Percentiles rank a stretch among this genome's conserved stretches.
Conservation (phyloP, 169 alveolate species). For the Babesia gibsoni region DNA sequence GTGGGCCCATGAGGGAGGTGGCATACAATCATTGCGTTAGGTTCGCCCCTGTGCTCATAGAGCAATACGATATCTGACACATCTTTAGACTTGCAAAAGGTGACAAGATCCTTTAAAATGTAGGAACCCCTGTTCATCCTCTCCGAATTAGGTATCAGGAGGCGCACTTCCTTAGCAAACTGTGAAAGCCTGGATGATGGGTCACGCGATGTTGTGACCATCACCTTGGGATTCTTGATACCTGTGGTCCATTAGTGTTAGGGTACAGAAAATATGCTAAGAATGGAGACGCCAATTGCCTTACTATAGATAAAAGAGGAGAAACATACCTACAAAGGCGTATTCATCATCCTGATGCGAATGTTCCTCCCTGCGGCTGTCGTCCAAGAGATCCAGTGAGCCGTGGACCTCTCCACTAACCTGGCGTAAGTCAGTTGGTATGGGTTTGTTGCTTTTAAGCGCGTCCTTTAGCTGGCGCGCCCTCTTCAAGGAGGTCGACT, state of each 20-base stretch:
- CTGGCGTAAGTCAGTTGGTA: slow-evolving; percentile 56
- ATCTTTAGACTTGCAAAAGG: slow-evolving; percentile 89
- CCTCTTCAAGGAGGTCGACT: slow-evolving; percentile 38
- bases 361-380: slow-evolving; percentile 47
- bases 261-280: too few relatives aligned
- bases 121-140: slow-evolving; percentile 96
- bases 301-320: not conserved
- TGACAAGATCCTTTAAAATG: slow-evolving; percentile 91
- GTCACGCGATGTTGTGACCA: slow-evolving; percentile 94
- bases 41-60: slow-evolving; percentile 86
- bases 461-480: slow-evolving; percentile 64
- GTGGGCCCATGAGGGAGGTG: slow-evolving; percentile 99
- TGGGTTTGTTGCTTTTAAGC: slow-evolving; percentile 52
- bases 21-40: slow-evolving; percentile 96
- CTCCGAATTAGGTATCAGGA: slow-evolving; percentile 92
- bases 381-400: slow-evolving; percentile 62
- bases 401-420: slow-evolving; percentile 60
- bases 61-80: slow-evolving; percentile 89
- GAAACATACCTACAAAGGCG: slow-evolving; percentile 56
- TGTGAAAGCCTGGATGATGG: slow-evolving; percentile 93
- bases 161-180: slow-evolving; percentile 93
- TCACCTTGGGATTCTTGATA: slow-evolving; percentile 89
- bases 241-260: too few relatives aligned
- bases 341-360: slow-evolving; percentile 64
- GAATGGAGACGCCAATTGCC: too few relatives aligned